These are phyloP conservation scores for Ophiostoma australiae DNA, from an alignment of 2,329 filamentous ascomycete species.

Conservation along the genomic window DNA sequence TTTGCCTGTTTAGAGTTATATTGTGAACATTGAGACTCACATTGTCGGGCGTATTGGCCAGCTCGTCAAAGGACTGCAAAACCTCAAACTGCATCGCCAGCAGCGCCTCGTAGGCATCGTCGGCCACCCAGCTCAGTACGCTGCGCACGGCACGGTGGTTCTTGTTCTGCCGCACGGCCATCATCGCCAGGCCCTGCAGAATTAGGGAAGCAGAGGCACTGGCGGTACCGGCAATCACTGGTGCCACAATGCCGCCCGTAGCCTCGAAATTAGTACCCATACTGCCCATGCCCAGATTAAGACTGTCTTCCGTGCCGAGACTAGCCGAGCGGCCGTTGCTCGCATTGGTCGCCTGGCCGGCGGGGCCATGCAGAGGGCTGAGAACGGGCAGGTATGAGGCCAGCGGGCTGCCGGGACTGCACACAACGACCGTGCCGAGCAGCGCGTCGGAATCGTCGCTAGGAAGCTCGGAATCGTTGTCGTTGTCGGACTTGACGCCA, in stretches of 20 bases:
- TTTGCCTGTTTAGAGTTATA: not conserved
- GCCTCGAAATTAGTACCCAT: constrained; percentile 34
- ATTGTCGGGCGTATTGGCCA: constrained; percentile 58
- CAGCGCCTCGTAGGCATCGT: constrained; percentile 68
- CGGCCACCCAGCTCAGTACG: constrained; percentile 72
- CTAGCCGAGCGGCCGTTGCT: constrained; percentile 19
- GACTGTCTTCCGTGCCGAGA: constrained; percentile 19
- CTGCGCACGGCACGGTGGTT: constrained; percentile 67
- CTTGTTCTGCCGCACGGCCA: constrained; percentile 79
- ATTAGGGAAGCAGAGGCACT: constrained; percentile 63
- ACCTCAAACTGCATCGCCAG: constrained; percentile 75
- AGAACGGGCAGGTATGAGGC: constrained; percentile 66
- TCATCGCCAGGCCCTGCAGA: constrained; percentile 69
- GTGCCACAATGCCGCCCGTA: constrained; percentile 73
- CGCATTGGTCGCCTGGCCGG: not conserved
- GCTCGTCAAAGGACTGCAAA: constrained; percentile 75
- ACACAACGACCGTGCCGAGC: constrained; percentile 74
- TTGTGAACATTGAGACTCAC: constrained; percentile 35
- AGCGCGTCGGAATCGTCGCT: constrained; percentile 56
- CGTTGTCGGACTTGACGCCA: constrained; percentile 26
- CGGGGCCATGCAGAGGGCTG: constrained; percentile 39
- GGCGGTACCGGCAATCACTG: constrained; percentile 59
- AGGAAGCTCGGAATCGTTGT: constrained; percentile 45
- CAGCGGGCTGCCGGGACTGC: constrained; percentile 63
- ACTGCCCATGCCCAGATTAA: not conserved